Evolutionary conservation across 2,329 filamentous ascomycete genomes (phyloP), one percentile per base, ranked within the genome.

Genomic region (Cercospora canescens): DNA sequence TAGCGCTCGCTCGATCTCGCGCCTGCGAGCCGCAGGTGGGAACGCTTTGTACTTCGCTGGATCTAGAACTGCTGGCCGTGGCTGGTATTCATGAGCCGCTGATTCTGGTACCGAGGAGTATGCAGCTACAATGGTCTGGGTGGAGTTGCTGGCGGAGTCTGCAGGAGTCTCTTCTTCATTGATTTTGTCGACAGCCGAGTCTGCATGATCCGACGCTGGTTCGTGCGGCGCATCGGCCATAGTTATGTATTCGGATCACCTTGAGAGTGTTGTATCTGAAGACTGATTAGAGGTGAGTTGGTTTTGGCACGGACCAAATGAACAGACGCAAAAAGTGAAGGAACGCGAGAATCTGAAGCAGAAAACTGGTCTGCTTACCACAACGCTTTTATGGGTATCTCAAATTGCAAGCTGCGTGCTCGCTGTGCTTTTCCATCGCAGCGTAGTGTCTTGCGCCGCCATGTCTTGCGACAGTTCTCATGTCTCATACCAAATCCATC

Each of bases 1-100:
- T 6, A 67, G 70, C 1, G 57, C 35, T 21, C 66, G 60, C 6
- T 18, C 59, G 4, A 69, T 32, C 24, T 64, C 61, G 50, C 70
- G 70, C 18, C 54, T 41, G 1, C 64, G 60, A 8, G 69, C 30
- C n/a, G 67, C 64, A 18, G 63, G 28, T 32, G 67, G 61, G 9
- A 67, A 63, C 6, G 62, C 35, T 4, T 67, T 24, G 57, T 55
- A 52, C 6, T 11, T 60, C 3, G 48, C 3, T 2, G 45, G 18
- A 37, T 69, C 58, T 1, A 54, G n/a, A 1, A 64, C 57, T n/a
- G n/a, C n/a, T 2, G 67, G 45, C 30, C 12, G 34, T 3, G 66
- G 62, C 16, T 30, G 41, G 16, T 39, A 65, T 30, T 16, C 30
- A 26, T 7, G 26, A 12, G 48, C 39, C 7, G 59, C 45, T 9